Base-by-base conservation (phyloP, 179 eudicot genomes). In the Carnegiea gigantea region DNA sequence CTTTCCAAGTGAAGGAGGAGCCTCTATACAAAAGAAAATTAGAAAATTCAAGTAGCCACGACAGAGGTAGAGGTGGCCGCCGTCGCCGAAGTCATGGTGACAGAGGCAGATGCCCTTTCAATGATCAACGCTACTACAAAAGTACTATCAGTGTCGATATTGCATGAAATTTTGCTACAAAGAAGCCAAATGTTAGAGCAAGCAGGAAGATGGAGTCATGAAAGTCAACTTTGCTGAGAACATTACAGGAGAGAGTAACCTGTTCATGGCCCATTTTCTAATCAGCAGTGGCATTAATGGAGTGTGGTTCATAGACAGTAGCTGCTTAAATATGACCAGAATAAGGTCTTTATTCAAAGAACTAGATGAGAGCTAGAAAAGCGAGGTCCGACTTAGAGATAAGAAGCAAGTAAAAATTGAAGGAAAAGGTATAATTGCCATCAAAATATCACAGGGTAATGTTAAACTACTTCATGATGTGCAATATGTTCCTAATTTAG, bases 251-350 rank as follows among this genome's bases (percentile, higher is more conserved):
- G 83, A 80, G 15, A 53, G 64, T 20, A 21, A 12, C 9, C 79
- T 8, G 36, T 84, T 84, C 17, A 75, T 80, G 78, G 80, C 62
- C 1, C 10, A 23, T 80, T 20, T 23, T 12, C 1, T 24, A 13
- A 24, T 13, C 15, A 26, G 9, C 9, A 12, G 20, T 0, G 11
- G 30, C 2, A 21, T 3, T 9, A 11, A 6, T 76, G 77, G 49
- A 79, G 44, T 40, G 8, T 40, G 44, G 44, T 5, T 79, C 43
- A 0, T 83, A n/a, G 83, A 84, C 20, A 76, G 78, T 6, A 67
- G 79, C 1, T 84, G 81, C 57, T 80, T 78, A 7, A 77, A 77
- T 18, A 84, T 81, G 86, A 24, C 75, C 0, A 62, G 73, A 4
- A 36, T 51, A 51, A 53, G 11, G 14, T 48, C 76, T 1, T 36